phyloP scores from a whole-genome alignment of 2,329 filamentous ascomycete species.

The Orbilia quercus region DNA sequence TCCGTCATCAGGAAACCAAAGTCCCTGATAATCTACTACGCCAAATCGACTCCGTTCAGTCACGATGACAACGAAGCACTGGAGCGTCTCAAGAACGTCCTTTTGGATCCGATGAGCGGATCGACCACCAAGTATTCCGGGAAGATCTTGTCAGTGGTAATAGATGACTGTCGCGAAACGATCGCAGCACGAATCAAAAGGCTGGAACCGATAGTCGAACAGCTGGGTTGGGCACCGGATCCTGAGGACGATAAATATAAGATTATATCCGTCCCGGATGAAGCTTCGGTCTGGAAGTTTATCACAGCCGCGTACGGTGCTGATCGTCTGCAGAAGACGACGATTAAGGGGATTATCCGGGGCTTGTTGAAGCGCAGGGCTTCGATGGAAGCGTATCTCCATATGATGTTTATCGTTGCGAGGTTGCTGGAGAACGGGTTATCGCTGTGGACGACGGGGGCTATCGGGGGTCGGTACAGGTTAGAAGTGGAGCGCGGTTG shows the following conservation, averaged over 20 bases:
- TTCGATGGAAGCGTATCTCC: constrained; percentile 4
- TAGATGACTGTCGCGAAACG: not conserved
- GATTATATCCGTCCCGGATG: constrained; percentile 25
- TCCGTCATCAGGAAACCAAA: constrained; percentile 1
- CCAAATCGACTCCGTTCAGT: not conserved
- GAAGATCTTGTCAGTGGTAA: not conserved
- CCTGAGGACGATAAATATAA: constrained; percentile 10
- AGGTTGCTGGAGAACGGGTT: constrained; percentile 15
- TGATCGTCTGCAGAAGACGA: not conserved
- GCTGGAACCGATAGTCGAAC: not conserved
- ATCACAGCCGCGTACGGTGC: not conserved
- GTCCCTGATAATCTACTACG: constrained; percentile 15
- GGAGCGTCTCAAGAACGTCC: constrained; percentile 1
- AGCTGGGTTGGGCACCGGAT: constrained; percentile 1
- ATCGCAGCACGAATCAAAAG: not conserved
- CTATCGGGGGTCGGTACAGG: too few relatives aligned
- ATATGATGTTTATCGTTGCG: not conserved
- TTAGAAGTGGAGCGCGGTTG: too few relatives aligned
- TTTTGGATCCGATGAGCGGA: not conserved
- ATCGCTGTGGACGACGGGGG: constrained; percentile 24
- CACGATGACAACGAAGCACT: not conserved
- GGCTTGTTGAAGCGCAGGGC: not conserved
- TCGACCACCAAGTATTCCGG: constrained; percentile 1
- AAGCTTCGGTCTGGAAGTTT: constrained; percentile 16
- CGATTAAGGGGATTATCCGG: constrained; percentile 2